Conservation (phyloP, 805 yeast species). For the Wickerhamia fluorescens region DNA sequence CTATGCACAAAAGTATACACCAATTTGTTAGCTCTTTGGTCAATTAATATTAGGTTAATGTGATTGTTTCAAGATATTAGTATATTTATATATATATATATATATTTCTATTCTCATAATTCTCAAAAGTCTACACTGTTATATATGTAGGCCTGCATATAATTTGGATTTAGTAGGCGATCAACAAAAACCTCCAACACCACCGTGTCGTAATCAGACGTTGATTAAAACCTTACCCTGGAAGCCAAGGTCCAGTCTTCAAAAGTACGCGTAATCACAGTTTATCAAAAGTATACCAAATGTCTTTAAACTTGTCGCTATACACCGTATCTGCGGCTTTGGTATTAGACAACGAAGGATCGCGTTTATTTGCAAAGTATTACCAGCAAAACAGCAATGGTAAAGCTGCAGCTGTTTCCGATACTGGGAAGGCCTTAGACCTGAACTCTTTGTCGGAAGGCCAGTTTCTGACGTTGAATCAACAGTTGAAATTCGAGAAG, state of each 20-base stretch:
- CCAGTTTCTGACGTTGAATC: slow-evolving; percentile 41
- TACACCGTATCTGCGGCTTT: slow-evolving; percentile 78
- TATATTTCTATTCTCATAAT: background rate
- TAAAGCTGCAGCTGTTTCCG: slow-evolving; percentile 20
- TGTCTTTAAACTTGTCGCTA: slow-evolving; percentile 52
- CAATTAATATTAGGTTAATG: slow-evolving; percentile 1
- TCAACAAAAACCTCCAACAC: slow-evolving; percentile 1
- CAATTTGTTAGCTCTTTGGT: slow-evolving; percentile 26
- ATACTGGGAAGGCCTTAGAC: slow-evolving; percentile 2
- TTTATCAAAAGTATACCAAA: no score
- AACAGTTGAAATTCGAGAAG: slow-evolving; percentile 73
- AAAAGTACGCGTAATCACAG: no score
- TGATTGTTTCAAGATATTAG: no score
- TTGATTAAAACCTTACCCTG: background rate
- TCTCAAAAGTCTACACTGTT: slow-evolving; percentile 1
- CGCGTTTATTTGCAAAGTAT: slow-evolving; percentile 78
- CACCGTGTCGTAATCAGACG: slow-evolving; percentile 2
- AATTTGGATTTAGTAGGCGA: no score
- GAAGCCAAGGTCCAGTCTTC: no score
- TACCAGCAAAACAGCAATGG: slow-evolving; percentile 71
- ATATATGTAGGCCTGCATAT: no score
- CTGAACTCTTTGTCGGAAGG: slow-evolving; percentile 13
- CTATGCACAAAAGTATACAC: slow-evolving; percentile 28
- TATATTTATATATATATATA: no score
- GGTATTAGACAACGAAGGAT: slow-evolving; percentile 75